A percentile compares a stretch with the other conserved stretches of the same genome.
Conservation (phyloP, 176 grass and related monocot genomes). For the Zea mays region DNA sequence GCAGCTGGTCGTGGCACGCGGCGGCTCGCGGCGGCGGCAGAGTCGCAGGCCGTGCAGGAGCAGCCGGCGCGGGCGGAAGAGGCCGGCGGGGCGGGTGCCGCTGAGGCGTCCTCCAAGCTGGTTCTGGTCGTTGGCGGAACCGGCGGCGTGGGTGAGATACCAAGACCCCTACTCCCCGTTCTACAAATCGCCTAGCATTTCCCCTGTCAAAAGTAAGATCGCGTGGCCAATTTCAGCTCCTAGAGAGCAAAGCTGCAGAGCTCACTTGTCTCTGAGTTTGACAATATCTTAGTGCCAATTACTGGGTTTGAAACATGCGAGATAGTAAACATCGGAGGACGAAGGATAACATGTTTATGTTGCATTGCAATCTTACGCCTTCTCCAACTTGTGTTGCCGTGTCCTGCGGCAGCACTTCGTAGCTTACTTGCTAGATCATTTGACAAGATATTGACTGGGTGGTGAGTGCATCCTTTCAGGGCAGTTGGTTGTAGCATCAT, state of each 20-base stretch:
- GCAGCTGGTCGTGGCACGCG: not conserved
- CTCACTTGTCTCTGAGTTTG: not conserved
- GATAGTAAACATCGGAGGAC: not conserved
- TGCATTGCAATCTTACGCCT: not conserved
- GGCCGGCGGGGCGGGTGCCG: not conserved
- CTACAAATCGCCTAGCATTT: not conserved
- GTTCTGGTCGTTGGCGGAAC: constrained; percentile 78
- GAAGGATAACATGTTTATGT: not conserved
- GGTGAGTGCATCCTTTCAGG: constrained; percentile 52
- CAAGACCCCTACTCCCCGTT: not conserved
- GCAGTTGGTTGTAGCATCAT: constrained; percentile 87
- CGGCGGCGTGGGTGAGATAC: constrained; percentile 70
- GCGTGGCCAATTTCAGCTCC: not conserved
- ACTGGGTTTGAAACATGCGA: not conserved
- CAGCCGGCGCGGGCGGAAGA: constrained; percentile 27
- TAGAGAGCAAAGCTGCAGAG: not conserved
- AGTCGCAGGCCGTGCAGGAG: constrained; percentile 46
- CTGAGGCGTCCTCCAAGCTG: constrained; percentile 57
- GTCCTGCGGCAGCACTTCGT: not conserved
- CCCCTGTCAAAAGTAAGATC: not conserved
- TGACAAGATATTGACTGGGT: constrained; percentile 1
- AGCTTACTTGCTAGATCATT: not conserved
- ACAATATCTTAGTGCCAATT: not conserved
- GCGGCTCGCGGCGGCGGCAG: constrained; percentile 13
- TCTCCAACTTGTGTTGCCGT: not conserved